These are phyloP conservation scores for Botrytis squamosa DNA, from an alignment of 2,329 filamentous ascomycete genomes.

Conservation along the genomic window DNA sequence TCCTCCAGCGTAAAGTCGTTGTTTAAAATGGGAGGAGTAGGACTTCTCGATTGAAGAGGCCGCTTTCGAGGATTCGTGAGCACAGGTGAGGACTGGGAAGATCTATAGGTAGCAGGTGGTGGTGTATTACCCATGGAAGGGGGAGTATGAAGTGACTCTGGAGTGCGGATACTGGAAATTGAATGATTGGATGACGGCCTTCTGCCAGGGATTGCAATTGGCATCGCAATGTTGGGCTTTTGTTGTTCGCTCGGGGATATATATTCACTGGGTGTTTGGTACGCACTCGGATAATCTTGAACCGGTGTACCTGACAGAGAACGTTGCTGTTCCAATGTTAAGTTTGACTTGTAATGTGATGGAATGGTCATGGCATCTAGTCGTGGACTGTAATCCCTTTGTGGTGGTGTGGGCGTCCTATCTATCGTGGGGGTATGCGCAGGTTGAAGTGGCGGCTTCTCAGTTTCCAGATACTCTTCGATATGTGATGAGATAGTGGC, in stretches of 20 bases:
- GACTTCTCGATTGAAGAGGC: constrained; percentile 27
- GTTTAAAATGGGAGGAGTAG: constrained; percentile 28
- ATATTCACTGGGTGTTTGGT: constrained; percentile 15
- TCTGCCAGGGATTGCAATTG: neutral
- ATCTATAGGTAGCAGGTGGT: constrained; percentile 14
- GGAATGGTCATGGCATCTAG: constrained; percentile 11
- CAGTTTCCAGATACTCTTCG: constrained; percentile 31
- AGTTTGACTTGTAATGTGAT: constrained; percentile 21
- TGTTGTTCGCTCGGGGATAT: neutral
- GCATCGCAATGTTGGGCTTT: neutral
- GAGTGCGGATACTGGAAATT: neutral
- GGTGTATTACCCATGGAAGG: constrained; percentile 22
- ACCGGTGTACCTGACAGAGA: constrained; percentile 11
- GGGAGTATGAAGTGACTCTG: constrained; percentile 9
- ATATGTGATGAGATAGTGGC: constrained; percentile 29
- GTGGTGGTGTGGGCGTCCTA: constrained; percentile 8
- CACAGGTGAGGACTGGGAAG: constrained; percentile 15
- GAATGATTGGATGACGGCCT: constrained; percentile 13
- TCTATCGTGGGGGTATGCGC: neutral
- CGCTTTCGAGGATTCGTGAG: constrained; percentile 23
- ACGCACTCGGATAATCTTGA: constrained; percentile 5
- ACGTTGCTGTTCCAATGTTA: constrained; percentile 23
- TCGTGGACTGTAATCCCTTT: constrained; percentile 11
- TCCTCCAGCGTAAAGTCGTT: constrained; percentile 36
- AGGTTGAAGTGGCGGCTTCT: constrained; percentile 16